These are phyloP conservation scores for Dillenia suffruticosa DNA, from an alignment of 164 flowering plant species.

Conservation along the genomic window DNA sequence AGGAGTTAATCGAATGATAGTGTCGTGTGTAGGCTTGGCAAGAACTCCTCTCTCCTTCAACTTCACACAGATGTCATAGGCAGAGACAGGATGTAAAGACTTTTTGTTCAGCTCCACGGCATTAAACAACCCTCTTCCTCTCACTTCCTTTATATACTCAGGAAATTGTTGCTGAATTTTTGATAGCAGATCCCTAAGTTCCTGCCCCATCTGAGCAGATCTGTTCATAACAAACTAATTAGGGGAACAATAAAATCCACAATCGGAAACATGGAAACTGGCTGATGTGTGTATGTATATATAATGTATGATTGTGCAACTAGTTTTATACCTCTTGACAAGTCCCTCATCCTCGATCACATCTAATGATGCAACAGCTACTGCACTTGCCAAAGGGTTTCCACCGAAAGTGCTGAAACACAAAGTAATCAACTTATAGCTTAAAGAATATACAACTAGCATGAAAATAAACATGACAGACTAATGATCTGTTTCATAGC, in stretches of 20 bases:
- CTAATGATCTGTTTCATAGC: too few relatives aligned
- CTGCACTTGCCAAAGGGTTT: conserved; percentile 92
- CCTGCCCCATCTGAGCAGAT: conserved; percentile 71
- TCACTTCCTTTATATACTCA: conserved; percentile 64
- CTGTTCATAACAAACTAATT: conserved; percentile 23
- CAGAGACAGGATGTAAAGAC: conserved; percentile 60
- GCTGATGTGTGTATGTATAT: too few relatives aligned
- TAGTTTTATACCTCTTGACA: conserved; percentile 62
- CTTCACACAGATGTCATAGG: conserved; percentile 84
- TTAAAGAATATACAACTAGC: too few relatives aligned
- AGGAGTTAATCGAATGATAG: conserved; percentile 89
- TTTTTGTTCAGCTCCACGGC: conserved; percentile 82
- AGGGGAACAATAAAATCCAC: too few relatives aligned
- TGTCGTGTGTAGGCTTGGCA: conserved; percentile 92
- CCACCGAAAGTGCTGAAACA: conserved; percentile 88
- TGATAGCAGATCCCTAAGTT: conserved; percentile 52
- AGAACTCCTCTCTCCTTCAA: conserved; percentile 93
- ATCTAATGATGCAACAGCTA: conserved; percentile 83
- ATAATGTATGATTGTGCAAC: neutral
- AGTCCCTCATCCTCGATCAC: conserved; percentile 82
- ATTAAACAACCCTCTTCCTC: conserved; percentile 90
- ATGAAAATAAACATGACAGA: too few relatives aligned
- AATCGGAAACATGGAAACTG: too few relatives aligned
- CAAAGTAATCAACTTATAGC: too few relatives aligned
- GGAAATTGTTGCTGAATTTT: conserved; percentile 68